Evolutionary conservation across 495 filamentous ascomycete genomes (phyloP), one percentile per base, ranked within the genome.

Genomic region (Daldinia decipiens): DNA sequence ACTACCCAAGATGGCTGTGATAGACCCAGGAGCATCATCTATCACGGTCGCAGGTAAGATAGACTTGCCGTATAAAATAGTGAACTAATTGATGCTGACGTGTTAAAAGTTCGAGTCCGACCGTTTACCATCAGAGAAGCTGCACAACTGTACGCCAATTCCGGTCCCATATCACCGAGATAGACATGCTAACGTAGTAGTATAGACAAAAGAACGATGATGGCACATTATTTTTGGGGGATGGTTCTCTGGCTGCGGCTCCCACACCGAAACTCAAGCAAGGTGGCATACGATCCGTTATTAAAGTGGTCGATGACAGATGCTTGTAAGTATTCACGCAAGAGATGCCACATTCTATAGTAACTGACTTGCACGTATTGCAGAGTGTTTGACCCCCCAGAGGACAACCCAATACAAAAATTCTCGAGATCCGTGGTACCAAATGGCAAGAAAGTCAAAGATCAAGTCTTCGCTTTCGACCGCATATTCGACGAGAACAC

Each of bases 391-490:
- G 95, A 99, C 75, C 95, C 95, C 11, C 95, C 95, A 5, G 95
- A 99, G 79, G 96, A 98, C 75, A 97, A 91, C 74, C 92, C 95
- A 2, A 89, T 98, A n/a, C 92, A 96, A 60, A 91, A 90, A 70
- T 97, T 97, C 78, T 92, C 93, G 32, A 88, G 88, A 79, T 92
- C 90, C 27, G 90, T 96, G 15, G 88, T 95, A 0, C 91, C 94
- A 7, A 84, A 89, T 39, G 93, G 94, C 52, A 98, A 97, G 77
- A 90, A 95, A 65, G 92, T 97, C 73, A 99, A 99, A 79, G 95
- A 99, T 76, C 95, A 98, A 78, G 94, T 94, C 5, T 99, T 99
- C 74, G 94, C 88, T 51, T 99, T 99, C 81, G 95, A 99, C 80
- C 86, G 91, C 39, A 91, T 99, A 59, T 99, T 99, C 79, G 95